Evolutionary conservation across 495 filamentous ascomycete species (phyloP).

Genomic region (Viridothelium virens): DNA sequence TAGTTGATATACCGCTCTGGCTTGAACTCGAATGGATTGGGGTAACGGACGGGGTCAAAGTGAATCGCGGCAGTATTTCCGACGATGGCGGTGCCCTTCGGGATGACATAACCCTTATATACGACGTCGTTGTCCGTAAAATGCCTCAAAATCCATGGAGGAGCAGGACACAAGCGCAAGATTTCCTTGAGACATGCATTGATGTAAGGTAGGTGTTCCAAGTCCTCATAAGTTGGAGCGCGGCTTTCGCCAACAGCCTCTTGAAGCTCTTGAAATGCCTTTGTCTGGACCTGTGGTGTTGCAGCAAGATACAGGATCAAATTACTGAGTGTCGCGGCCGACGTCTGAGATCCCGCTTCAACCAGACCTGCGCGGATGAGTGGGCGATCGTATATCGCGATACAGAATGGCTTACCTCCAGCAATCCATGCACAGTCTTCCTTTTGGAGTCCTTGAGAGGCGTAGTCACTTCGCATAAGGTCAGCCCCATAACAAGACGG

Average conservation of each 20-base stretch:
- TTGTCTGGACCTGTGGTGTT: slow-evolving; percentile 21
- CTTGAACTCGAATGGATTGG: slow-evolving; percentile 18
- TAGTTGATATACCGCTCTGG: slow-evolving; percentile 23
- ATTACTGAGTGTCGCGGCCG: slow-evolving; percentile 26
- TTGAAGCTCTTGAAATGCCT: slow-evolving; percentile 30
- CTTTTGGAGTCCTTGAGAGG: slow-evolving; percentile 26
- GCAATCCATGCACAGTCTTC: slow-evolving; percentile 25
- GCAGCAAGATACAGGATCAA: slow-evolving; percentile 30
- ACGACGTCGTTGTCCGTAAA: slow-evolving; percentile 15
- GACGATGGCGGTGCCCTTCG: slow-evolving; percentile 25
- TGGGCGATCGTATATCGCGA: not conserved
- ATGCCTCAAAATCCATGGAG: slow-evolving; percentile 10
- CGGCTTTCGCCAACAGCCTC: slow-evolving; percentile 25
- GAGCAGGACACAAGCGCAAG: slow-evolving; percentile 14
- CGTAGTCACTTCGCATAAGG: slow-evolving; percentile 25
- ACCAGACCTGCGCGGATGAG: slow-evolving; percentile 21
- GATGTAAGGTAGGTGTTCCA: slow-evolving; percentile 20
- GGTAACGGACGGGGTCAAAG: slow-evolving; percentile 17
- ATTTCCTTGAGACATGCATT: slow-evolving; percentile 20
- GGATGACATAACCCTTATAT: slow-evolving; percentile 23
- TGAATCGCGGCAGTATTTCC: slow-evolving; percentile 22
- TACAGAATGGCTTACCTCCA: slow-evolving; percentile 17
- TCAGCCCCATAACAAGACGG: slow-evolving; percentile 25
- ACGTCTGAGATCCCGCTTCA: slow-evolving; percentile 33
- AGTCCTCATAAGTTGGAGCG: slow-evolving; percentile 28